phyloP scores from a whole-genome alignment of 2,329 filamentous ascomycete genomes.

The Talaromyces rugulosus region DNA sequence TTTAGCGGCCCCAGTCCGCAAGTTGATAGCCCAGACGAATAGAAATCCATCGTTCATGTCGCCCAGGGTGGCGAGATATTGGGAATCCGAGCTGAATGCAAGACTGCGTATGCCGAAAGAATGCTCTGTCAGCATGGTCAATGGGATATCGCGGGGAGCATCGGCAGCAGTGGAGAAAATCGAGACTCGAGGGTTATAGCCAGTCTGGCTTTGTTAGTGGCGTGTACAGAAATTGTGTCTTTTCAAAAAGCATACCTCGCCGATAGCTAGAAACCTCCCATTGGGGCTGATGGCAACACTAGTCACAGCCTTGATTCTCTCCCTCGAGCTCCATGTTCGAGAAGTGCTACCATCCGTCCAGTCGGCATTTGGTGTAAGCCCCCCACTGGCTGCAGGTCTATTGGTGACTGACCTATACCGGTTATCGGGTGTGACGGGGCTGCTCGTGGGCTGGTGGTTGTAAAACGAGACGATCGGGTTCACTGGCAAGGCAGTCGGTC shows the following conservation, averaged over 20 bases:
- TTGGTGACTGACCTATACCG: conserved; percentile 56
- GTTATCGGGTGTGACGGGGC: conserved; percentile 51
- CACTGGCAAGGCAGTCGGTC: conserved; percentile 65
- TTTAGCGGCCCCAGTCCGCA: conserved; percentile 73
- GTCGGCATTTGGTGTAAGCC: conserved; percentile 47
- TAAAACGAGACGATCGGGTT: conserved; percentile 56
- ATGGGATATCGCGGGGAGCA: conserved; percentile 70
- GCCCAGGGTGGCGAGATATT: conserved; percentile 82
- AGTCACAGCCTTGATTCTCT: conserved; percentile 90
- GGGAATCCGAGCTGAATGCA: conserved; percentile 83
- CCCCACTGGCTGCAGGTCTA: conserved; percentile 45
- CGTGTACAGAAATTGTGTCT: background rate
- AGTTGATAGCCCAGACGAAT: conserved; percentile 82
- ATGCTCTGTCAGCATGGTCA: conserved; percentile 85
- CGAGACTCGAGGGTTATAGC: conserved; percentile 85
- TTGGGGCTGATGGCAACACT: conserved; percentile 85
- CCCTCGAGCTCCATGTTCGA: conserved; percentile 80
- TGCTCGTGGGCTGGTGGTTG: conserved; percentile 50
- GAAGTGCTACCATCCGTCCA: conserved; percentile 56
- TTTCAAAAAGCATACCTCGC: conserved; percentile 58
- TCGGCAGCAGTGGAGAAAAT: conserved; percentile 79
- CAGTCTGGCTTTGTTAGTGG: conserved; percentile 53
- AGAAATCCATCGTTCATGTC: conserved; percentile 89
- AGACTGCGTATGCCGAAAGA: conserved; percentile 83
- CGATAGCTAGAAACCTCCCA: conserved; percentile 81